Percentiles rank a stretch among this genome's conserved stretches.
Evolutionary conservation across 2,329 filamentous ascomycete species (phyloP).

Genomic region (Neonectria punicea): DNA sequence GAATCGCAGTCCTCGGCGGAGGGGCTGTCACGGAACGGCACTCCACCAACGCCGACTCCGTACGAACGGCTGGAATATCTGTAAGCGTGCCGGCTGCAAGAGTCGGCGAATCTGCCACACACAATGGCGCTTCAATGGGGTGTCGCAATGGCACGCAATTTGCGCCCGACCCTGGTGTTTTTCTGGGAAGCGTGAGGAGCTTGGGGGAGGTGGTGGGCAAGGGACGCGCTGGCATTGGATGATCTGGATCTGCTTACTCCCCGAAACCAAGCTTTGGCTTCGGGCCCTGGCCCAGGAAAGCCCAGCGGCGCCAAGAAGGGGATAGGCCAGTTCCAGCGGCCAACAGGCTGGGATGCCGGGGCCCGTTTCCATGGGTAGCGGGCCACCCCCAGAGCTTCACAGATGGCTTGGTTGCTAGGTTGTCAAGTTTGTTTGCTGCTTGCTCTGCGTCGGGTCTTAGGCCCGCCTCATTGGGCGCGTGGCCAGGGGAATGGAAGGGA

Average conservation of each 20-base stretch:
- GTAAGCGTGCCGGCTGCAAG: neutral
- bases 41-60: neutral
- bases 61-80: neutral
- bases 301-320: conserved; percentile 19
- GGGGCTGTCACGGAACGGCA: conserved; percentile 16
- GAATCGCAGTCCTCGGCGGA: conserved; percentile 22
- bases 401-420: conserved; percentile 27
- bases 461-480: conserved; percentile 27
- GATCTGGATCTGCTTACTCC: conserved; percentile 36
- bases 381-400: conserved; percentile 25
- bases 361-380: conserved; percentile 32
- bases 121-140: neutral
- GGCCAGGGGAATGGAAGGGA: conserved; percentile 17
- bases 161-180: conserved; percentile 14
- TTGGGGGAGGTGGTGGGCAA: conserved; percentile 27
- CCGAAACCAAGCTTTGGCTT: conserved; percentile 29
- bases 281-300: conserved; percentile 9
- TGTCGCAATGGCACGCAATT: conserved; percentile 17
- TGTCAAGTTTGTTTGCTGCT: conserved; percentile 9
- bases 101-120: conserved; percentile 13
- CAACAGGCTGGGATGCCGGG: conserved; percentile 41
- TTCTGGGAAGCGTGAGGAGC: conserved; percentile 13
- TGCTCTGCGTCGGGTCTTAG: conserved; percentile 6
- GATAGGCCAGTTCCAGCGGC: conserved; percentile 24
- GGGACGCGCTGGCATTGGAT: conserved; percentile 27